Conservation (phyloP, 768 basidiomycete genomes). For the Lactarius psammicola region DNA sequence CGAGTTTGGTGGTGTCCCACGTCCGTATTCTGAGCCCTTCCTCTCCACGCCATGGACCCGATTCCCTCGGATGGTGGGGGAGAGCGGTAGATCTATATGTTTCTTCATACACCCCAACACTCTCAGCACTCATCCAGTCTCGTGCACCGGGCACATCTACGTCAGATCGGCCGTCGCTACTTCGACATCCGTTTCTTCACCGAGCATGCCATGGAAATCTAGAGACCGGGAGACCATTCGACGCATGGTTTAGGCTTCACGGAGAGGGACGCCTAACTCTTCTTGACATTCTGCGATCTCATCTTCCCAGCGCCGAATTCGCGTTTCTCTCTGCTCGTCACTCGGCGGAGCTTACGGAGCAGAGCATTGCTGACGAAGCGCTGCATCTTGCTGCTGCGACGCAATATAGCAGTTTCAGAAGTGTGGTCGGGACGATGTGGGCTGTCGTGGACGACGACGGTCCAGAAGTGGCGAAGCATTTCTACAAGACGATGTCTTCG, state of each 20-base stretch:
- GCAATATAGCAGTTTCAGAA: conserved; percentile 15
- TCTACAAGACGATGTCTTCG: conserved; percentile 5
- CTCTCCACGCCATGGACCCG: conserved; percentile 17
- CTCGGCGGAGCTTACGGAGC: background rate
- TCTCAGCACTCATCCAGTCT: conserved; percentile 9
- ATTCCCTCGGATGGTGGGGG: background rate
- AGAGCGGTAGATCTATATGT: background rate
- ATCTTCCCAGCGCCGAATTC: conserved; percentile 8
- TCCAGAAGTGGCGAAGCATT: conserved; percentile 13
- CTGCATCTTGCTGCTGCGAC: conserved; percentile 6
- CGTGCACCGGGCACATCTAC: background rate
- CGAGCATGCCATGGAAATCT: conserved; percentile 14
- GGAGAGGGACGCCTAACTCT: background rate
- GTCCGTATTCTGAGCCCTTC: conserved; percentile 8
- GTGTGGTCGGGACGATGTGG: conserved; percentile 25
- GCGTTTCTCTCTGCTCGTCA: conserved; percentile 17
- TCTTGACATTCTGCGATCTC: background rate
- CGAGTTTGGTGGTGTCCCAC: background rate
- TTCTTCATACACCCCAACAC: background rate
- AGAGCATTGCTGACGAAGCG: conserved; percentile 7
- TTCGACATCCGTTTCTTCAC: background rate
- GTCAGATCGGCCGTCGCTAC: background rate
- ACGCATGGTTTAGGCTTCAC: conserved; percentile 2
- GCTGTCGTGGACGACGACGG: conserved; percentile 15
- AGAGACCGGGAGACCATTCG: conserved; percentile 1